phyloP scores from a whole-genome alignment of 2,329 filamentous ascomycete species.

The Fusarium pilosicola region DNA sequence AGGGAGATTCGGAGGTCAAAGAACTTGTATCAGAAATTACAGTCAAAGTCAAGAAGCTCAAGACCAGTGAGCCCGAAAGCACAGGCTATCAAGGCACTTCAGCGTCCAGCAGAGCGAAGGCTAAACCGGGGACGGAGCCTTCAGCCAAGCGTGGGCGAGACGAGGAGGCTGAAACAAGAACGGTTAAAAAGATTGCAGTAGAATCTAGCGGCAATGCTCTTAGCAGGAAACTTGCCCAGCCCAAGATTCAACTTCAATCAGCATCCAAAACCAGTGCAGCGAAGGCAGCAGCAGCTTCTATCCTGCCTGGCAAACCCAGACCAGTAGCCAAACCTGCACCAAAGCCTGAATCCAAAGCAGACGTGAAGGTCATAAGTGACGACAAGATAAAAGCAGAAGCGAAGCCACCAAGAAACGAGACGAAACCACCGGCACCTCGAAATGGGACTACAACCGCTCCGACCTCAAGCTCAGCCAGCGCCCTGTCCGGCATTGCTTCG shows the following conservation, averaged over 20 bases:
- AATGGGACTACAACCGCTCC: conserved; percentile 45
- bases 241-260: conserved; percentile 47
- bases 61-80: conserved; percentile 47
- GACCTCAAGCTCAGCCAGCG: conserved; percentile 39
- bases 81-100: conserved; percentile 55
- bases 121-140: conserved; percentile 46
- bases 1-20: conserved; percentile 72
- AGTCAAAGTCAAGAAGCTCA: conserved; percentile 57
- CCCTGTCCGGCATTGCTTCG: conserved; percentile 62
- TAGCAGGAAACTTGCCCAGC: conserved; percentile 54
- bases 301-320: conserved; percentile 61
- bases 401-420: conserved; percentile 45
- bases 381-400: conserved; percentile 47
- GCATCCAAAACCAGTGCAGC: conserved; percentile 45
- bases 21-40: conserved; percentile 68
- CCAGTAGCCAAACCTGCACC: conserved; percentile 53
- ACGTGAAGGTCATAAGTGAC: conserved; percentile 43
- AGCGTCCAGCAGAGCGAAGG: conserved; percentile 51
- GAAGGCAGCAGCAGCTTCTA: conserved; percentile 48
- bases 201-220: conserved; percentile 52
- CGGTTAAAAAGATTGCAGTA: conserved; percentile 55
- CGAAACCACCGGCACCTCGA: conserved; percentile 42
- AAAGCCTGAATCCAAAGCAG: conserved; percentile 50
- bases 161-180: conserved; percentile 53
- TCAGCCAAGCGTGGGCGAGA: conserved; percentile 52